Base-by-base conservation (phyloP, 2,329 filamentous ascomycete genomes). In the Diaporthe amygdali region DNA sequence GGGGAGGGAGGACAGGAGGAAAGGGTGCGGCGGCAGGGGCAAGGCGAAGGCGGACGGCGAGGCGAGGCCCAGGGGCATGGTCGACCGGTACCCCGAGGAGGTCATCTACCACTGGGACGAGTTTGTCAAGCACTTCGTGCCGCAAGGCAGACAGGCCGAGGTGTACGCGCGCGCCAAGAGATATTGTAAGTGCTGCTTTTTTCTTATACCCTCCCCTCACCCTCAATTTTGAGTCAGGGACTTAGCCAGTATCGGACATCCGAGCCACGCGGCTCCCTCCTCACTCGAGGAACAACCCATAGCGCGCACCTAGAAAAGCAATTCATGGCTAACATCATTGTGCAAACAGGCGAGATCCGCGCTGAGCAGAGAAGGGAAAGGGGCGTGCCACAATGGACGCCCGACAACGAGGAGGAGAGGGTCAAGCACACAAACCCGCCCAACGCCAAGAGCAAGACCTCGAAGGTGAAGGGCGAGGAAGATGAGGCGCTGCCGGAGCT, bases 71-170 rank as follows among this genome's bases (percentile, higher is more conserved):
- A 59, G 71, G 44, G 71, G 69, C 6, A 73, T 73, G 71, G 69
- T 73, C 2, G 68, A 68, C 25, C 59, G 71, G 51, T 71, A 73
- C 25, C 71, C 71, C 10, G 71, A 73, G 51, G 69, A 71, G 71
- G 71, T 73, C n/a, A 34, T 73, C 39, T 17, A 66, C 54, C 44
- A 73, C 71, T 73, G 71, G 71, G 71, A 73, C 30, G 66, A 71
- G 37, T 70, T 71, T 25, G 71, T 73, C 37, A 46, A 47, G 49
- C 56, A 71, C 20, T 73, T 73, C 8, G 22, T 73, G 5, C 71
- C 64, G 14, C 41, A 59, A 20, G 64, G 59, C 14, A 66, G 49
- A 32, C 70, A 61, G 3, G 66, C 59, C 22, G 71, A 73, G 44
- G 49, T 73, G 32, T 71, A 64, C 41, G 30, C 69, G 14, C 61